Base-by-base conservation (phyloP, 495 filamentous ascomycete species). In the Pyronema domesticum region DNA sequence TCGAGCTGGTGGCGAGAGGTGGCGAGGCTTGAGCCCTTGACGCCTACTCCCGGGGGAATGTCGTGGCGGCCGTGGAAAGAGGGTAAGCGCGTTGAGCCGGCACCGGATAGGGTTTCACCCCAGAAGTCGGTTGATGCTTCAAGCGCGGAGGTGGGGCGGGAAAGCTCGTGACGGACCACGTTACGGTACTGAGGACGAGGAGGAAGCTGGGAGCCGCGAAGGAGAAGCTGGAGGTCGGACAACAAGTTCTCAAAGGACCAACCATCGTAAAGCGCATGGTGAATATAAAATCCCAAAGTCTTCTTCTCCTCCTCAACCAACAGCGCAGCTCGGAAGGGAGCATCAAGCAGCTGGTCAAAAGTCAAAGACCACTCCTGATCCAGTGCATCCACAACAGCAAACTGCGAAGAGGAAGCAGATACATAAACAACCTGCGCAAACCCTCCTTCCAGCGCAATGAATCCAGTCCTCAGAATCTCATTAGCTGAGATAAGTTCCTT, bases 261-360 rank as follows among this genome's bases (percentile, higher is more conserved):
- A 6, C 84, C 86, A 60, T 93, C 86, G 59, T 91, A 91, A 0
- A 89, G 62, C 0, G 81, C 77, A 67, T 93, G 86, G 57, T 89
- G 82, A 33, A 93, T 73, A 37, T 73, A 73, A 7, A 82, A 40
- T 0, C 73, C 65, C 2, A 75, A 52, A 3, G 55, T 55, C 1
- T 61, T 53, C 3, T 53, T 39, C 0, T 30, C 34, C 5, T 14
- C 14, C 9, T 58, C 51, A 6, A 65, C 58, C 0, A 86, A 62
- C 46, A 79, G 73, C 10, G 10, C 40, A 8, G 82, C 66, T 2
- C 65, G 70, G 37, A 86, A 68, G 1, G 83, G 82, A 19, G 69
- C 69, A 7, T 81, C 69, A 14, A 82, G 65, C 0, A 65, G 37
- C 13, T 53, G 50, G 4, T 56, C 58, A 4, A 62, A 33, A 7